These are phyloP conservation scores for Oryza australiensis DNA, from an alignment of 176 grass and related monocot species.

Conservation along the genomic window DNA sequence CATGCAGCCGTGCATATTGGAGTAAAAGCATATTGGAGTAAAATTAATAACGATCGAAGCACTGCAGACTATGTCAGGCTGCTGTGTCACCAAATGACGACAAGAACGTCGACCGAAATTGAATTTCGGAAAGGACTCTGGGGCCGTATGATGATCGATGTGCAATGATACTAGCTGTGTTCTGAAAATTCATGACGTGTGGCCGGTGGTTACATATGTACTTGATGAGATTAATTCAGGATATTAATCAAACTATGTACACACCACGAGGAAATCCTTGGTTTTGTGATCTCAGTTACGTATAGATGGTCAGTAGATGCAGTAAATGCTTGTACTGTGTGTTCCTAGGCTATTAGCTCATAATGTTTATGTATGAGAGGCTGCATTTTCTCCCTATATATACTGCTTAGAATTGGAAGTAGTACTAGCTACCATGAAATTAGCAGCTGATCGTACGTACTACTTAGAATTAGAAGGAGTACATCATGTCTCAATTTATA, in stretches of 20 bases:
- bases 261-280: neutral
- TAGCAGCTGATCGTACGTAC: too few relatives aligned
- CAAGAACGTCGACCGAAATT: conserved; percentile 14
- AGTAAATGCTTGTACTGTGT: too few relatives aligned
- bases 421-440: too few relatives aligned
- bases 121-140: conserved; percentile 21
- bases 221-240: neutral
- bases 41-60: neutral
- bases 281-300: neutral
- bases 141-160: neutral
- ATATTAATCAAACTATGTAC: neutral
- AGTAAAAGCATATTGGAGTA: neutral
- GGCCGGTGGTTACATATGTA: neutral
- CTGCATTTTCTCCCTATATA: too few relatives aligned
- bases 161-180: neutral
- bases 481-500: too few relatives aligned
- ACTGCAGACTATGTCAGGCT: conserved; percentile 25
- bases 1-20: neutral
- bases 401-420: too few relatives aligned
- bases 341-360: too few relatives aligned
- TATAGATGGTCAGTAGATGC: too few relatives aligned
- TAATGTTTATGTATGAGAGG: too few relatives aligned
- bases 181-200: conserved; percentile 8
- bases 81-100: neutral
- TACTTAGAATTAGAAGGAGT: too few relatives aligned